These are phyloP conservation scores for Omphalotus guepiniiformis DNA, from an alignment of 768 basidiomycete species.

Conservation along the genomic window DNA sequence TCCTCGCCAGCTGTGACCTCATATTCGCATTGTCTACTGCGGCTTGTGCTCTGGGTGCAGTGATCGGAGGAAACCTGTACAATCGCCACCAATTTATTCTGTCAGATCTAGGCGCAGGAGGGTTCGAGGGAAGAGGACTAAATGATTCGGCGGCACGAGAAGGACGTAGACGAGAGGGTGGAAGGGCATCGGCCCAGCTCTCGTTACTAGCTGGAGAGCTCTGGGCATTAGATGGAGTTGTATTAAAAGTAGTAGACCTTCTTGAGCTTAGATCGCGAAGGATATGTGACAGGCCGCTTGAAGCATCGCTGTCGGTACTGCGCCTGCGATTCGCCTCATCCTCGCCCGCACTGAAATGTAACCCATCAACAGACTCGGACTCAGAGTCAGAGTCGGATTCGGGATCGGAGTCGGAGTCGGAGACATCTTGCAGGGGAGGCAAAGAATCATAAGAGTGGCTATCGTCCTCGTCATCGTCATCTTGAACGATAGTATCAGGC, in stretches of 20 bases:
- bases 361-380: constrained; percentile 14
- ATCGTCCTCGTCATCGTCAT: constrained; percentile 1
- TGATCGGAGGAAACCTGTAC: constrained; percentile 75
- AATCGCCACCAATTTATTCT: constrained; percentile 79
- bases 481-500: background rate
- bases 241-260: background rate
- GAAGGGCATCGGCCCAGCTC: no score
- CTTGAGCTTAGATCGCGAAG: no score
- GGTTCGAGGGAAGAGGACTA: no score
- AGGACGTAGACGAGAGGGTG: no score
- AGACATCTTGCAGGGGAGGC: constrained; percentile 29
- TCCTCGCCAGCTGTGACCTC: constrained; percentile 10
- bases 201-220: constrained; percentile 7
- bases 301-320: background rate
- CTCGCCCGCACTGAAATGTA: constrained; percentile 23
- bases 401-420: constrained; percentile 27
- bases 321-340: constrained; percentile 23
- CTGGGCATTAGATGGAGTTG: constrained; percentile 2
- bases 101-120: constrained; percentile 24
- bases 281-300: background rate
- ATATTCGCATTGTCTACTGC: constrained; percentile 9
- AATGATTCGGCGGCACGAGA: no score
- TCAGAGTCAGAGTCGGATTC: constrained; percentile 21
- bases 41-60: constrained; percentile 27
- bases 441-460: constrained; percentile 21